Percentiles rank a stretch among this genome's conserved stretches.
Evolutionary conservation across 441 rosid genomes (phyloP).

Genomic region (Aleurites moluccanus): DNA sequence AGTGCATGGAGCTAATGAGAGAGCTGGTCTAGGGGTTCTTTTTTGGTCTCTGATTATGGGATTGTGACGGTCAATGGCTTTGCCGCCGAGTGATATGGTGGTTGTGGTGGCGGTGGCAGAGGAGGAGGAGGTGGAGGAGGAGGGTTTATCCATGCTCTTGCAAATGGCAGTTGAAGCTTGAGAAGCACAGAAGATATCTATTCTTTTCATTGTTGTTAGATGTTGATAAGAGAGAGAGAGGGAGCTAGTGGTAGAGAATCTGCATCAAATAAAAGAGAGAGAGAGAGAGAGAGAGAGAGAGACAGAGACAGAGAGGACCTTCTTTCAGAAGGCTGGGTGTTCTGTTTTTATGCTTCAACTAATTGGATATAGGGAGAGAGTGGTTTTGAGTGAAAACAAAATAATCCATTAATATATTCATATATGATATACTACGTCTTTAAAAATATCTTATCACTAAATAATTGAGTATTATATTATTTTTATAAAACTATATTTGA

Average conservation of each 20-base stretch:
- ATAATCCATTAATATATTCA: too few species aligned
- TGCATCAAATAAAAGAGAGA: conserved; percentile 21
- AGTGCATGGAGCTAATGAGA: conserved; percentile 51
- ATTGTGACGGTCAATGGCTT: conserved; percentile 84
- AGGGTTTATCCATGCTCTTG: conserved; percentile 54
- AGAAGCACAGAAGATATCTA: conserved; percentile 64
- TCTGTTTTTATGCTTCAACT: conserved; percentile 27
- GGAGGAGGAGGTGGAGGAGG: conserved; percentile 35
- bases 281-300: conserved; percentile 1
- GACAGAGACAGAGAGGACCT: conserved; percentile 22
- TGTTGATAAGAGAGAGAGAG: conserved; percentile 3
- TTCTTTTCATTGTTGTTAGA: conserved; percentile 39
- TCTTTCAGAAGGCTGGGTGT: conserved; percentile 26
- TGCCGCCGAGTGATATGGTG: conserved; percentile 58
- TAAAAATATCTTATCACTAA: too few species aligned
- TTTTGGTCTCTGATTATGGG: conserved; percentile 81
- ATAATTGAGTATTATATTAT: too few species aligned
- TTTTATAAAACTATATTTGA: too few species aligned
- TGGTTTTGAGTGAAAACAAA: neutral
- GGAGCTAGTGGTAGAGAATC: conserved; percentile 39
- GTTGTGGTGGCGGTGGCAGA: neutral
- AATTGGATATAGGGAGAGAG: conserved; percentile 1
- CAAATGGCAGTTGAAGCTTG: conserved; percentile 78
- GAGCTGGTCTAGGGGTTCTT: conserved; percentile 48
- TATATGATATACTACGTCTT: too few species aligned